Conservation (phyloP, 371 early-diverging fungal genomes). For the Mortierella sp. region DNA sequence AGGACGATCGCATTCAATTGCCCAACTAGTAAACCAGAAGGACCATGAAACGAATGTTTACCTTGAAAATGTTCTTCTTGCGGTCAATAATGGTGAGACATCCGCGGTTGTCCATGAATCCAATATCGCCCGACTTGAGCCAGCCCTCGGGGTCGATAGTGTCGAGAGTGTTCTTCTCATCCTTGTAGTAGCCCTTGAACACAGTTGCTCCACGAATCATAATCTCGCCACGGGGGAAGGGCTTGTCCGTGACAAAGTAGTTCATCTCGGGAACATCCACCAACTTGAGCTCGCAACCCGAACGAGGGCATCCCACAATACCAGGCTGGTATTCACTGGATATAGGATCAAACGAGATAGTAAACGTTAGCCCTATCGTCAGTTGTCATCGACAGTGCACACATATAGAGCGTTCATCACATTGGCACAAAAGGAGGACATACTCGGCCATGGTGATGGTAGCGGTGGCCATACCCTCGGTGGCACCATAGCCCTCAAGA, state of each 20-base stretch:
- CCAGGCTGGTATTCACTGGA: slow-evolving; percentile 70
- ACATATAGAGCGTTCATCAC: slow-evolving; percentile 54
- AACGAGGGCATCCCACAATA: slow-evolving; percentile 79
- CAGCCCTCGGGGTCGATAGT: slow-evolving; percentile 88
- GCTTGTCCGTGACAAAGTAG: slow-evolving; percentile 81
- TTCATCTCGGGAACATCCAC: slow-evolving; percentile 92
- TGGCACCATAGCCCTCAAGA: slow-evolving; percentile 90
- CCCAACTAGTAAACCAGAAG: not conserved
- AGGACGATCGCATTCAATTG: not conserved
- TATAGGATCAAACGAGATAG: slow-evolving; percentile 59
- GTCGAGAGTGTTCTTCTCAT: slow-evolving; percentile 84
- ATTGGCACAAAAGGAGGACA: too few species aligned
- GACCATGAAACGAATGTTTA: too few species aligned
- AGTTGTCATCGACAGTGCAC: slow-evolving; percentile 43
- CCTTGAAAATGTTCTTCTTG: slow-evolving; percentile 98
- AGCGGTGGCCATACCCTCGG: slow-evolving; percentile 81
- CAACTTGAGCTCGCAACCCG: slow-evolving; percentile 80
- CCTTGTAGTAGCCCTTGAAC: slow-evolving; percentile 89
- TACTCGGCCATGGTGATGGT: slow-evolving; percentile 58
- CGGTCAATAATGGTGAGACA: slow-evolving; percentile 92
- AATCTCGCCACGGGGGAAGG: slow-evolving; percentile 91
- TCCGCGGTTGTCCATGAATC: slow-evolving; percentile 78
- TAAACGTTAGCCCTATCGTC: slow-evolving; percentile 17
- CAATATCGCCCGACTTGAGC: slow-evolving; percentile 94
- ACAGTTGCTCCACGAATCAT: slow-evolving; percentile 84